Conservation (phyloP, 306 rosid genomes). For the Glycyrrhiza uralensis region DNA sequence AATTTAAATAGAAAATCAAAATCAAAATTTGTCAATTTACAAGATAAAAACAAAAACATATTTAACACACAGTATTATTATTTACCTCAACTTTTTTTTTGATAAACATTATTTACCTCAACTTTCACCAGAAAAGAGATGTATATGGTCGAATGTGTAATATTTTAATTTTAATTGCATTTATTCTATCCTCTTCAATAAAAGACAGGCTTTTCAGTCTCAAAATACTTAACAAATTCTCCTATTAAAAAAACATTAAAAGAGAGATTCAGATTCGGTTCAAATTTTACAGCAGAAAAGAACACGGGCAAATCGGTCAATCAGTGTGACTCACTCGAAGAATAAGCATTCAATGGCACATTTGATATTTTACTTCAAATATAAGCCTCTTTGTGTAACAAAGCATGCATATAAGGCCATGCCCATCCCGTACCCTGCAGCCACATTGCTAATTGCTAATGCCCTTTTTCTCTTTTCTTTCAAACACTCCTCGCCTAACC, state of each 20-base stretch:
- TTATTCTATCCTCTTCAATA: too few species aligned
- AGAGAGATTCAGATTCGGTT: background rate
- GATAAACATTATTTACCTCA: too few species aligned
- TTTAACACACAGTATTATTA: too few species aligned
- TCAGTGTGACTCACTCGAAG: background rate
- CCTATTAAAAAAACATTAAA: background rate
- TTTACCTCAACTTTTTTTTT: too few species aligned
- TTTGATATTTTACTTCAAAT: slow-evolving; percentile 17
- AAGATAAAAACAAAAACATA: too few species aligned
- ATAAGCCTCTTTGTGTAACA: slow-evolving; percentile 30
- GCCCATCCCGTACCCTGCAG: slow-evolving; percentile 8
- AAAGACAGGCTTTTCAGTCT: too few species aligned
- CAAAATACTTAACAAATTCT: background rate
- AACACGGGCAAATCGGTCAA: slow-evolving; percentile 10
- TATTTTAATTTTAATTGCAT: too few species aligned
- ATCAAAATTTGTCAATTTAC: too few species aligned
- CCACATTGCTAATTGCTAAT: background rate
- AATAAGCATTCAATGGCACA: slow-evolving; percentile 42
- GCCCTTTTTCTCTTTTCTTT: background rate
- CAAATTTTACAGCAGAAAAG: background rate
- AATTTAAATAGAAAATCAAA: too few species aligned
- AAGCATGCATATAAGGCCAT: slow-evolving; percentile 65
- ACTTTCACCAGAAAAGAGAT: too few species aligned
- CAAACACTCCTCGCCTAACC: slow-evolving; percentile 18
- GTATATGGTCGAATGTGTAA: too few species aligned